A percentile compares a stretch with the other conserved stretches of the same genome.
Conservation (phyloP, 139 green algal species). For the Gonium pectorale region DNA sequence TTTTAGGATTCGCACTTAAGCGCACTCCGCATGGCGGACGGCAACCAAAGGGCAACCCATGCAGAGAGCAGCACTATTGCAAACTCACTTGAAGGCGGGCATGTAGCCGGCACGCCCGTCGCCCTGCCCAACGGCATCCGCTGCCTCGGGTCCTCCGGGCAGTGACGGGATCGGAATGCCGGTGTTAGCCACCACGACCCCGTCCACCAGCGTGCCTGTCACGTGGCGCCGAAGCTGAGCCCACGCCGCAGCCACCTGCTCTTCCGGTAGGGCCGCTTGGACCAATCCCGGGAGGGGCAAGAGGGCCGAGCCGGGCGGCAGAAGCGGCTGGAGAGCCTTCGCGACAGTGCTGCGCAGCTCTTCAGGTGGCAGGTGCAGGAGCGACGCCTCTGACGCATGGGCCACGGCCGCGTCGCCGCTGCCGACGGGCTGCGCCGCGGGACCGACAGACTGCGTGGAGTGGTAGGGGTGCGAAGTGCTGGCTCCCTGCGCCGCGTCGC, state of each 20-base stretch:
- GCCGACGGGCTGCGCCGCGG: background rate
- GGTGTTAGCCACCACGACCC: background rate
- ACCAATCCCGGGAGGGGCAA: too few relatives aligned
- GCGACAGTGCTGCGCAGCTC: slow-evolving; percentile 12
- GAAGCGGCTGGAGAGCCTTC: slow-evolving; percentile 27
- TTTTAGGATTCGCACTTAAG: too few relatives aligned
- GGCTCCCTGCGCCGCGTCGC: background rate
- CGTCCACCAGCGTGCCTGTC: background rate
- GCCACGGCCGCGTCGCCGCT: background rate
- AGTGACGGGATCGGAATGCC: slow-evolving; percentile 9
- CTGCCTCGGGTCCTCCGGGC: background rate
- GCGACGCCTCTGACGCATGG: background rate
- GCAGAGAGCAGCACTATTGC: too few relatives aligned
- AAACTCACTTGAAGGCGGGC: slow-evolving; percentile 7
- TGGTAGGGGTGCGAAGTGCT: background rate
- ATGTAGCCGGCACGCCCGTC: background rate
- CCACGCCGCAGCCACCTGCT: slow-evolving; percentile 19
- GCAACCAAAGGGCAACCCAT: too few relatives aligned
- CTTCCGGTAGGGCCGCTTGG: background rate
- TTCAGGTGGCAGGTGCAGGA: background rate
- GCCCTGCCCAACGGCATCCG: background rate
- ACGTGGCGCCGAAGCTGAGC: slow-evolving; percentile 4
- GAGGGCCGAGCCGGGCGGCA: background rate
- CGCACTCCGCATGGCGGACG: too few relatives aligned
- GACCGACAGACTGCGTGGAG: slow-evolving; percentile 17